These are phyloP conservation scores for Annona cherimola DNA, from an alignment of 164 flowering plant species.

Conservation along the genomic window DNA sequence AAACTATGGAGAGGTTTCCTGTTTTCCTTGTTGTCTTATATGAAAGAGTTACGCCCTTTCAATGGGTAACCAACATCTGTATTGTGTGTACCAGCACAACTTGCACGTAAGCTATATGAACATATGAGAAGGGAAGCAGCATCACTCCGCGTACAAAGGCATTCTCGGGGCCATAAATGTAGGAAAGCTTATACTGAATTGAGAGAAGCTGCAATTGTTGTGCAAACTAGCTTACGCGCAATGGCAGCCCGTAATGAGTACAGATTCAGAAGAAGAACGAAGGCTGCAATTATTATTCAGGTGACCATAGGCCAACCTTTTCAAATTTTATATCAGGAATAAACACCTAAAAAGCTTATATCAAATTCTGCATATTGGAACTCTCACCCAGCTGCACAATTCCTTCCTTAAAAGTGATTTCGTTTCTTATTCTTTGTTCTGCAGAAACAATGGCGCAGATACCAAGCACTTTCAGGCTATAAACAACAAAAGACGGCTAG, in stretches of 20 bases:
- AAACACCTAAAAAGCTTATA: not conserved
- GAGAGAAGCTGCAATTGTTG: constrained; percentile 44
- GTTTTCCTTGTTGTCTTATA: not conserved
- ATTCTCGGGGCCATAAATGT: constrained; percentile 43
- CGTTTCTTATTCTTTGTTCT: constrained; percentile 6
- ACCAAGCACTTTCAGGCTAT: constrained; percentile 38
- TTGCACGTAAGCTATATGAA: constrained; percentile 63
- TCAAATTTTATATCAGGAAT: not conserved
- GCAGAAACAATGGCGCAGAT: constrained; percentile 72
- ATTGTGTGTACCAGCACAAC: constrained; percentile 35
- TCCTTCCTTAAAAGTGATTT: not conserved
- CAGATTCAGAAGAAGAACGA: constrained; percentile 52
- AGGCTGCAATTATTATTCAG: constrained; percentile 66
- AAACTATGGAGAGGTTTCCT: constrained; percentile 68
- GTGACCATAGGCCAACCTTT: constrained; percentile 16
- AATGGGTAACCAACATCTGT: not conserved
- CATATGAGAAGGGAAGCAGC: constrained; percentile 66
- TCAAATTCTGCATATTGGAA: too few species aligned
- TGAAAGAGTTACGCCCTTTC: not conserved
- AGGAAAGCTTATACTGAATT: constrained; percentile 43
- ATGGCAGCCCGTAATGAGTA: constrained; percentile 66
- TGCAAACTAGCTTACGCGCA: constrained; percentile 67
- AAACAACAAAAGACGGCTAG: constrained; percentile 49
- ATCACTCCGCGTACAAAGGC: constrained; percentile 56
- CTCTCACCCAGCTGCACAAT: not conserved